Evolutionary conservation across 1,284 basidiomycete species (phyloP), one percentile per base, ranked within the genome.

Genomic region (Spongiforma sp.): DNA sequence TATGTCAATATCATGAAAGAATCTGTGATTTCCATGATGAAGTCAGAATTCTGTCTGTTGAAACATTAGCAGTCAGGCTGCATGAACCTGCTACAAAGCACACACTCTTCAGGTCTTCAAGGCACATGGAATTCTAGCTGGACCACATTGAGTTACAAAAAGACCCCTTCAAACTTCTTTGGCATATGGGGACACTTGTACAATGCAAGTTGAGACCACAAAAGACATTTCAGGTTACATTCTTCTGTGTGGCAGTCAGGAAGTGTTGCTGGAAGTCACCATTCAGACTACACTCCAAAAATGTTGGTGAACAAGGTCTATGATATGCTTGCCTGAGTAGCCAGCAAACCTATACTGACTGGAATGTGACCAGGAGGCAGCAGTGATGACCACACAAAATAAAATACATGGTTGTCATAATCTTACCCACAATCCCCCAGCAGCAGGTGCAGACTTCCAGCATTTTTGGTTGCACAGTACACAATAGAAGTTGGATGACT

Each of bases 21-120:
- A 2, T 37, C 55, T 9, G 8, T 32, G 36, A 64, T 61, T 11
- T 43, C 59, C 24, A 64, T 8, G 5, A 62, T 46, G 21, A 64
- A 61, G 32, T 64, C 48, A 21, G 57, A 57, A 1, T 3, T 10
- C 15, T 58, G 61, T 0, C 63, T 64, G 39, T n/a, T 21, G 15
- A 12, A 12, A 17, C 8, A n/a, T 56, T 26, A 56, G 26, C 54
- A 26, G 26, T 10, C 9, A 12, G 14, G 21, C 17, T 10, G 12
- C 26, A 32, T 19, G 19, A 12, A 8, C 15, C 24, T 37, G 15
- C 24, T 39, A 15, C 19, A 19, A 12, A 12, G 21, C 28, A 54
- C 55, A 4, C 30, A 57, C 55, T 26, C 21, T 30, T 37, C 9
- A 57, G 36, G 19, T 57, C 26, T 21, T 26, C 9, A 14, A 41